Evolutionary conservation across 2,329 filamentous ascomycete species (phyloP).

Genomic region (Cladophialophora carrionii): DNA sequence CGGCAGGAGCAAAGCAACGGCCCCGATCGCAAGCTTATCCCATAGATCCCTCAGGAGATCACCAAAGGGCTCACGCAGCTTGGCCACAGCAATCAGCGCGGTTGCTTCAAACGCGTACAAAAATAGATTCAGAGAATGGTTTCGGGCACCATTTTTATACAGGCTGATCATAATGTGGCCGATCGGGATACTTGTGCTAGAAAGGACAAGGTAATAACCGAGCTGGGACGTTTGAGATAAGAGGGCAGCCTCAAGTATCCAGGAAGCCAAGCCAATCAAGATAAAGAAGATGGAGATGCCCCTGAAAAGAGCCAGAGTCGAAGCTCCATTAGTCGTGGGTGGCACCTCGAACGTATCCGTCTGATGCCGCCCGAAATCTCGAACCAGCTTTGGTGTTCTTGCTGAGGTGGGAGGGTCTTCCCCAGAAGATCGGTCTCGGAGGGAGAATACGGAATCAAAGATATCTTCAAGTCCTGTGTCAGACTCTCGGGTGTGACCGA

Average conservation of each 20-base stretch:
- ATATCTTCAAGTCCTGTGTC: constrained; percentile 53
- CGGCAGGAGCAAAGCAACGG: constrained; percentile 31
- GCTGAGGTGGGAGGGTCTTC: background rate
- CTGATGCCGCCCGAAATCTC: background rate
- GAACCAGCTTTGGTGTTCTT: background rate
- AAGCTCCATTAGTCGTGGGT: no score
- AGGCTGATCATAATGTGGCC: constrained; percentile 25
- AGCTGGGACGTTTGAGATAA: constrained; percentile 18
- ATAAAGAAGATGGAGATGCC: constrained; percentile 22
- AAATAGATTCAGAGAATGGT: constrained; percentile 18
- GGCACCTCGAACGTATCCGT: background rate
- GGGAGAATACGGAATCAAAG: constrained; percentile 51
- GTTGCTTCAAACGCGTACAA: constrained; percentile 23
- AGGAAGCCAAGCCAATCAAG: constrained; percentile 24
- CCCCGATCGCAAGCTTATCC: constrained; percentile 35
- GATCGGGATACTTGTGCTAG: constrained; percentile 27
- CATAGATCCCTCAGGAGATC: constrained; percentile 30
- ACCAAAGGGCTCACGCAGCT: constrained; percentile 22
- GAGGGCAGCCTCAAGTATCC: constrained; percentile 30
- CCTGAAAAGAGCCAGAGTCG: constrained; percentile 19
- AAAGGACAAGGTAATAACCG: constrained; percentile 26
- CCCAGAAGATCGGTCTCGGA: constrained; percentile 31
- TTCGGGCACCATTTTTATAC: background rate
- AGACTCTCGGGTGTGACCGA: constrained; percentile 48
- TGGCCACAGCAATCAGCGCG: constrained; percentile 23